A percentile compares a stretch with the other conserved stretches of the same genome.
Conservation (phyloP, 2,329 filamentous ascomycete genomes). For the Gnomoniopsis smithogilvyi region DNA sequence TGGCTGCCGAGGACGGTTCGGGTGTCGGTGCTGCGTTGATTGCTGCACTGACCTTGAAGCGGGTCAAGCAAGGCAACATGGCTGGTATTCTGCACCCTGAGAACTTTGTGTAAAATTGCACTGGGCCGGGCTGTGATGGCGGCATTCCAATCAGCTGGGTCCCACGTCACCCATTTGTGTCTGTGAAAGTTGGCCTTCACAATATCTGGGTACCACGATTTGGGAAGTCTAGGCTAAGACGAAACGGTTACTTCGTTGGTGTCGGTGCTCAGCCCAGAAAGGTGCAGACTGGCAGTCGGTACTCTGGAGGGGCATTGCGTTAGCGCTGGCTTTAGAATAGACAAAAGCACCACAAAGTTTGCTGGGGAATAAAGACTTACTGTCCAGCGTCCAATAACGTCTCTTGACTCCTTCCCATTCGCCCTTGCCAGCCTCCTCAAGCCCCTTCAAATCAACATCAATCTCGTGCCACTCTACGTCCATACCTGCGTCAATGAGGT, state of each 20-base stretch:
- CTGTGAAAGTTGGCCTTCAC: neutral
- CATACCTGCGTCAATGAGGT: conserved; percentile 82
- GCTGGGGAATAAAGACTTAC: conserved; percentile 36
- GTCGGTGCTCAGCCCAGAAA: conserved; percentile 57
- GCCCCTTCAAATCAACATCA: conserved; percentile 61
- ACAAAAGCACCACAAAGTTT: conserved; percentile 1
- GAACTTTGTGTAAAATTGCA: conserved; percentile 47
- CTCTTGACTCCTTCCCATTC: conserved; percentile 89
- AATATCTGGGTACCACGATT: neutral
- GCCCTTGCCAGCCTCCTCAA: conserved; percentile 64
- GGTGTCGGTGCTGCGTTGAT: conserved; percentile 97
- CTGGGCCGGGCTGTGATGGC: neutral
- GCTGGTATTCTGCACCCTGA: conserved; percentile 63
- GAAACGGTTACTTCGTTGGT: neutral
- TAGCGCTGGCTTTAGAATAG: conserved; percentile 17
- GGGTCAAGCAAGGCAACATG: conserved; percentile 60
- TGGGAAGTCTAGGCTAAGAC: neutral
- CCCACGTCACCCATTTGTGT: neutral
- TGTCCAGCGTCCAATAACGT: conserved; percentile 84
- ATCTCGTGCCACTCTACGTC: conserved; percentile 85
- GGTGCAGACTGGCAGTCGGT: conserved; percentile 70
- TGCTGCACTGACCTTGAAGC: conserved; percentile 67
- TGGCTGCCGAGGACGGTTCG: conserved; percentile 90
- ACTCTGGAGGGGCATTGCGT: conserved; percentile 45
- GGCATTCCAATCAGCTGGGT: neutral